These are phyloP conservation scores for Globisporangium mamillatum DNA, from an alignment of 352 stramenopile species.

Conservation along the genomic window DNA sequence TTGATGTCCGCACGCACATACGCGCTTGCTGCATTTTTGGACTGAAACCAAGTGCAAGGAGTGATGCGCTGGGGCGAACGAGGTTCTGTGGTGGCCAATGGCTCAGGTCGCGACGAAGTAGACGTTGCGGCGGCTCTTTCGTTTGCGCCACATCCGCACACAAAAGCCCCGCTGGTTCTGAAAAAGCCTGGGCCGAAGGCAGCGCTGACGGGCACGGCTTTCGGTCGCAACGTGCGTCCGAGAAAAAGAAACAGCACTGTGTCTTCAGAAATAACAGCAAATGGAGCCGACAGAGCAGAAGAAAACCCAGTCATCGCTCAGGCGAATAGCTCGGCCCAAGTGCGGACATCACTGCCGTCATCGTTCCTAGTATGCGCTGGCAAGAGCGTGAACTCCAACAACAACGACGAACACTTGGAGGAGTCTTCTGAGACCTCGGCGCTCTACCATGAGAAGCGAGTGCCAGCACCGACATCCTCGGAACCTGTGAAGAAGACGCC, in stretches of 20 bases:
- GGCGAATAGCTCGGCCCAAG: neutral
- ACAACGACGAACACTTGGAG: constrained; percentile 12
- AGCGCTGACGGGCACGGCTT: constrained; percentile 4
- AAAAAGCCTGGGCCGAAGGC: neutral
- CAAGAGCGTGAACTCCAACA: constrained; percentile 12
- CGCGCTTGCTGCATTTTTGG: neutral
- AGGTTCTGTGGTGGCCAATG: neutral
- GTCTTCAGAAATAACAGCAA: neutral
- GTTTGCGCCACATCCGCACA: neutral
- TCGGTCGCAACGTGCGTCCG: constrained; percentile 9
- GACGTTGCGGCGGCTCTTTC: neutral
- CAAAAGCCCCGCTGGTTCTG: neutral
- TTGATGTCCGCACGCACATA: neutral
- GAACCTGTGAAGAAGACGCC: constrained; percentile 8
- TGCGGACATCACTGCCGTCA: neutral
- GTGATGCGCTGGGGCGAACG: constrained; percentile 3
- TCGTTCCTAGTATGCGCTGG: constrained; percentile 16
- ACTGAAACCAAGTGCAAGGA: too few relatives aligned
- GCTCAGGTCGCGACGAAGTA: neutral
- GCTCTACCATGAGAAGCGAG: neutral
- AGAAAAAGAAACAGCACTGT: neutral
- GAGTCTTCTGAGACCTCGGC: neutral
- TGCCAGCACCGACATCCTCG: neutral
- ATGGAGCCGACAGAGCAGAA: neutral
- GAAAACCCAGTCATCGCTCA: neutral